Evolutionary conservation across 2,329 filamentous ascomycete species (phyloP), one percentile per base, ranked within the genome.

Genomic region (Hymenoscyphus infarciens): DNA sequence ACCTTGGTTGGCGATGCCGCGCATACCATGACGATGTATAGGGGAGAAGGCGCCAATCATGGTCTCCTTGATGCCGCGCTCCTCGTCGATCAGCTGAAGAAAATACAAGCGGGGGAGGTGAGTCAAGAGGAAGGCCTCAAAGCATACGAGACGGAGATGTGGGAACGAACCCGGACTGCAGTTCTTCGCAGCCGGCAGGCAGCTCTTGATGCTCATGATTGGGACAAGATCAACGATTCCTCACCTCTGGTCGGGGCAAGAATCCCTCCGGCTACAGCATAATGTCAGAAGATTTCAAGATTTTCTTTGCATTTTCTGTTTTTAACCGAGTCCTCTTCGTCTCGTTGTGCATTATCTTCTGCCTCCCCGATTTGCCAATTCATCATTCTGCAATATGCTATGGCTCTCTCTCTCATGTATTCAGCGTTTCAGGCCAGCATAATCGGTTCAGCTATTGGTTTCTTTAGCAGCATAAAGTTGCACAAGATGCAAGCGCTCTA

Each of bases 31-130:
- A 74, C 74, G 4, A 75, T 72, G 65, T 73, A 81, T 67, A 78
- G 83, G 5, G 83, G 83, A 1, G 83, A 85, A 71, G 83, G 81
- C 1, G 82, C 82, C 6, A 86, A 86, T 64, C 82, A 85, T 60
- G 82, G 80, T 2, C 81, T 86, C 35, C 69, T 80, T 5, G 83
- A 86, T 67, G 80, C 82, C 0, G 69, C 76, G 1, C 79, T 82
- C 33, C 75, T 85, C 39, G 73, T 77, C 0, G 74, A 77, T 15
- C 66, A 71, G 7, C 42, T 74, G 22, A 60, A 67, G 63, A 60
- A 62, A 57, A 25, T 63, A 29, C 19, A 61, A 29, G 27, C 60
- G 69, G 31, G 27, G 49, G n/a, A 31, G 0, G 61, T 67, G 15
- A 62, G 27, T 35, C 62, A 57, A 1, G 67, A 70, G 8, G 81